Evolutionary conservation across 1,284 basidiomycete species (phyloP), one percentile per base, ranked within the genome.

Genomic region (Laetiporus sulphureus): DNA sequence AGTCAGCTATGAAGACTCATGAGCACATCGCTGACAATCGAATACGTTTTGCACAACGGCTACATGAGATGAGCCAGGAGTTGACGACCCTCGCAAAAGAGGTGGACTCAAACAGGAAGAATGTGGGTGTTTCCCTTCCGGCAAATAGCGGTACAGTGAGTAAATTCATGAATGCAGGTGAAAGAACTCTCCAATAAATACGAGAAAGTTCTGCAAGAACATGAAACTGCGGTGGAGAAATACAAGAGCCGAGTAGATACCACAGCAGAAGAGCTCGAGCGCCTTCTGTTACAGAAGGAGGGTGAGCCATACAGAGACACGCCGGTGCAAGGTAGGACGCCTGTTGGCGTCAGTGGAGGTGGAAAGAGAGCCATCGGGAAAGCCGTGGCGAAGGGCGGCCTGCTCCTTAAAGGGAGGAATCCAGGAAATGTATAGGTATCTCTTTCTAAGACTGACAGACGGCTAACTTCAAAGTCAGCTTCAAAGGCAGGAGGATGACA

Each of bases 1-100:
- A 91, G 55, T 71, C 79, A 20, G 79, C 88, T 7, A 77, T 99
- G 75, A 78, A 80, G 47, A 77, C 91, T 40, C 95, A 99, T 58
- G 94, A 98, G 53, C 66, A 75, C 34, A 76, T 98, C 64, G 91
- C 86, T 12, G 91, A 95, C 54, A 93, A 92, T 59, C 73, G 92
- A 34, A 63, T 94, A 37, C 79, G 84, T 37, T 96, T 98, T 56
- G 75, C 92, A 0, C 75, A 83, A 48, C 80, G 92, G 32, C 70
- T 99, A 39, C 85, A 84, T 55, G 94, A 97, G 64, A 98, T 97
- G 89, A 86, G 87, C 57, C 93, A 98, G 32, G 95, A 99, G 61
- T 72, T 98, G n/a, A 67, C 74, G 15, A 83, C 76, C 18, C 67
- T 98, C 2, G 78, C 83, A 1, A 90, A 91, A 55, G 94, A 99